These are phyloP conservation scores for Neocatenulostroma microsporum DNA, from an alignment of 2,329 filamentous ascomycete species.

Conservation along the genomic window DNA sequence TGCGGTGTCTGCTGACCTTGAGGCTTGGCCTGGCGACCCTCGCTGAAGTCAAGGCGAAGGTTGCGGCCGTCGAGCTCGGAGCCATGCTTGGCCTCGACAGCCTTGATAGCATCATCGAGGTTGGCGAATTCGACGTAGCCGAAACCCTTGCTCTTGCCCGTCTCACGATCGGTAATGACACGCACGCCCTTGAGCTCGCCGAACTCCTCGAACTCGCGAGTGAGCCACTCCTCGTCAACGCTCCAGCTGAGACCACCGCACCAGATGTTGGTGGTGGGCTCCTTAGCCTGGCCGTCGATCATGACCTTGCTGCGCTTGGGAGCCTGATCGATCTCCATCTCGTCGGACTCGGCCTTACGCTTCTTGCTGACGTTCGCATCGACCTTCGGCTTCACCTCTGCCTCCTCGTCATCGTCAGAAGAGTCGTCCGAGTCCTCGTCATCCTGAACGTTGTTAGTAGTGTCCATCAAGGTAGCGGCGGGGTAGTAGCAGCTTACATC, in stretches of 20 bases:
- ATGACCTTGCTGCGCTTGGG: conserved; percentile 55
- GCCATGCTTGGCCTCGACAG: conserved; percentile 66
- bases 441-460: conserved; percentile 10
- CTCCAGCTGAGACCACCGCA: conserved; percentile 88
- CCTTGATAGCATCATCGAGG: conserved; percentile 59
- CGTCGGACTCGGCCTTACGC: conserved; percentile 57
- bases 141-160: conserved; percentile 79
- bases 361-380: conserved; percentile 50
- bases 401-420: conserved; percentile 31
- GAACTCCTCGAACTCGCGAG: conserved; percentile 71
- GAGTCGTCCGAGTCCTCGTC: conserved; percentile 19
- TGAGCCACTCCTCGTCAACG: conserved; percentile 74
- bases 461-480: neutral
- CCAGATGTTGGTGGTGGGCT: conserved; percentile 64
- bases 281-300: conserved; percentile 32
- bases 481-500: neutral
- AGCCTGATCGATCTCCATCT: conserved; percentile 40
- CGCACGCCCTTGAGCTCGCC: conserved; percentile 65
- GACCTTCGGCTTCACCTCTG: conserved; percentile 35
- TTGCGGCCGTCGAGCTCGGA: conserved; percentile 64
- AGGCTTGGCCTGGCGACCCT: conserved; percentile 55
- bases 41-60: conserved; percentile 73
- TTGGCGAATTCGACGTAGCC: conserved; percentile 84
- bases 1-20: conserved; percentile 39
- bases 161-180: conserved; percentile 74